A percentile compares a stretch with the other conserved stretches of the same genome.
These are phyloP conservation scores for Sungouiella thailandica DNA, from an alignment of 805 yeast genomes.

Conservation along the genomic window DNA sequence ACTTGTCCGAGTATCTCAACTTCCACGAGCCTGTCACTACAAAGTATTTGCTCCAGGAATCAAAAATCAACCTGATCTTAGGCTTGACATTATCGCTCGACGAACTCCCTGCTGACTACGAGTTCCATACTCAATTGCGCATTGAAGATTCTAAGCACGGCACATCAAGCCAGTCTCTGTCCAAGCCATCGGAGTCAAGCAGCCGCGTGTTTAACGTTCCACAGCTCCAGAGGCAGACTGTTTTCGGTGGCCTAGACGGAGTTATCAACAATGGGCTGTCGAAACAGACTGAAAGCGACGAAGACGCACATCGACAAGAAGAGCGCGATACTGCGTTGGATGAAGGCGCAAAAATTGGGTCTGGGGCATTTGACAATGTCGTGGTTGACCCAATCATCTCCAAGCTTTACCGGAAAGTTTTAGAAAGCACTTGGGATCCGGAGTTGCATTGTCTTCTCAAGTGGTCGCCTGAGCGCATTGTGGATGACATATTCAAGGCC, in stretches of 20 bases:
- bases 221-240: slow-evolving; percentile 36
- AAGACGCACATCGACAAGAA: too few species aligned
- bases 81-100: slow-evolving; percentile 53
- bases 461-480: slow-evolving; percentile 61
- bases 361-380: slow-evolving; percentile 12
- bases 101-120: slow-evolving; percentile 33
- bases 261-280: slow-evolving; percentile 18
- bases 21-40: slow-evolving; percentile 49
- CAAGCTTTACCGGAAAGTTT: slow-evolving; percentile 46
- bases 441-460: slow-evolving; percentile 42
- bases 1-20: slow-evolving; percentile 66
- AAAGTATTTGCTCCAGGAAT: slow-evolving; percentile 66
- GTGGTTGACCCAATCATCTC: slow-evolving; percentile 48
- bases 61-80: slow-evolving; percentile 79
- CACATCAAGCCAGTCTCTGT: slow-evolving; percentile 3
- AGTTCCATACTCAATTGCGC: slow-evolving; percentile 39
- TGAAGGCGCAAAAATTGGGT: slow-evolving; percentile 5
- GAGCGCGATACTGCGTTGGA: background rate
- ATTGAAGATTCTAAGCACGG: slow-evolving; percentile 22
- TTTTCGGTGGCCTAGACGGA: slow-evolving; percentile 49
- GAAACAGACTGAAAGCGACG: background rate
- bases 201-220: slow-evolving; percentile 27
- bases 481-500: slow-evolving; percentile 66
- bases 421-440: slow-evolving; percentile 61
- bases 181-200: slow-evolving; percentile 17